Percentiles rank a stretch among this genome's conserved stretches.
Conservation (phyloP, 2,329 filamentous ascomycete species). For the Scedosporium aurantiacum region DNA sequence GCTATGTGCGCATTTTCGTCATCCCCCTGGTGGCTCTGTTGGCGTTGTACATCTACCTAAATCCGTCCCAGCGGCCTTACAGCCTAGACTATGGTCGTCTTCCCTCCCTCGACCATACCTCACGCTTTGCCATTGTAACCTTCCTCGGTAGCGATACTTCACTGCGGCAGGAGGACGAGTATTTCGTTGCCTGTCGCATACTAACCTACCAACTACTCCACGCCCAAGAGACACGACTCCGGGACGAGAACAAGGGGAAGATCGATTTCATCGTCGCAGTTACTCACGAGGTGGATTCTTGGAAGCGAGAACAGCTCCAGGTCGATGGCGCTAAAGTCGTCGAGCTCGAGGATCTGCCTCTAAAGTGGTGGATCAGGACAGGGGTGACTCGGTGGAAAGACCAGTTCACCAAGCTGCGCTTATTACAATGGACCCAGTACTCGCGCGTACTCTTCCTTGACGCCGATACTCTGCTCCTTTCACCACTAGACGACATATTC, state of each 20-base stretch:
- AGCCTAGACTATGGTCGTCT: not conserved
- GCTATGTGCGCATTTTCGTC: not conserved
- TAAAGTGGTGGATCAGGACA: slow-evolving; percentile 22
- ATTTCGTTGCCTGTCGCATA: slow-evolving; percentile 26
- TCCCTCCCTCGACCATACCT: not conserved
- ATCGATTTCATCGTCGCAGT: slow-evolving; percentile 28
- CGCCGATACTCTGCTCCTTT: slow-evolving; percentile 26
- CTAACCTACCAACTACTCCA: slow-evolving; percentile 30
- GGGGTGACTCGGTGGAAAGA: slow-evolving; percentile 28
- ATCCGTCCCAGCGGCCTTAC: not conserved
- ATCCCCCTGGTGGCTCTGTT: not conserved
- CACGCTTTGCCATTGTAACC: slow-evolving; percentile 22
- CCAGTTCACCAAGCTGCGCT: slow-evolving; percentile 29
- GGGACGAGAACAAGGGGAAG: slow-evolving; percentile 8
- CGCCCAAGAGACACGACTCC: slow-evolving; percentile 19
- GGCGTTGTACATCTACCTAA: not conserved
- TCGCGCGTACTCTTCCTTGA: slow-evolving; percentile 31
- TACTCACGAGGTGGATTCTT: slow-evolving; percentile 17
- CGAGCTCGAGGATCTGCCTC: slow-evolving; percentile 18
- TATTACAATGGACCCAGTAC: slow-evolving; percentile 29
- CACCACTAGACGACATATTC: slow-evolving; percentile 26
- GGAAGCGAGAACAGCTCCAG: slow-evolving; percentile 20
- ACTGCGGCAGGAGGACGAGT: slow-evolving; percentile 21
- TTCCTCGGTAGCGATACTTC: slow-evolving; percentile 22
- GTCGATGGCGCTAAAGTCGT: slow-evolving; percentile 27